Evolutionary conservation across 352 stramenopile species (phyloP).

Genomic region (Phytophthora kernoviae): DNA sequence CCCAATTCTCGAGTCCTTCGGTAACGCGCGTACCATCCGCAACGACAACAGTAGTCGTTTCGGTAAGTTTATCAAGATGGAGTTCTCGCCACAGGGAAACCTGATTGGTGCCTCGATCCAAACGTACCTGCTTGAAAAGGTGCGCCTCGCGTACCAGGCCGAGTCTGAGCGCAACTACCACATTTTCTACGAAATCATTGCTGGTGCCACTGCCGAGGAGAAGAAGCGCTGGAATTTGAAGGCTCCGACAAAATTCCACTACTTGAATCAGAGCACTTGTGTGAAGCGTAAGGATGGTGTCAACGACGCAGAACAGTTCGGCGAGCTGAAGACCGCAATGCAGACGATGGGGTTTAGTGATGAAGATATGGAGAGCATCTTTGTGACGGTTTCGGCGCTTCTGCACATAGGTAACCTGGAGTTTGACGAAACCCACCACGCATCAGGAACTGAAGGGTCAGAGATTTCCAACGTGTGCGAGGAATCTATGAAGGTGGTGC

Average conservation of each 20-base stretch:
- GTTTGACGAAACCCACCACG: conserved; percentile 76
- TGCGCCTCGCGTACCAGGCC: conserved; percentile 93
- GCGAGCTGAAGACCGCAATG: conserved; percentile 75
- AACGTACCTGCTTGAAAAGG: conserved; percentile 97
- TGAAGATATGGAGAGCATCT: conserved; percentile 92
- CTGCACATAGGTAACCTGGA: conserved; percentile 96
- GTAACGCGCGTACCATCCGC: conserved; percentile 96
- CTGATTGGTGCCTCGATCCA: conserved; percentile 93
- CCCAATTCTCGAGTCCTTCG: conserved; percentile 98
- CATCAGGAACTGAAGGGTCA: conserved; percentile 71
- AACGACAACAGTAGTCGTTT: conserved; percentile 98
- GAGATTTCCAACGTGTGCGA: conserved; percentile 55
- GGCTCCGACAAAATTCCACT: conserved; percentile 80
- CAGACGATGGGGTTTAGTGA: conserved; percentile 88
- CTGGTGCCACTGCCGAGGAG: conserved; percentile 61
- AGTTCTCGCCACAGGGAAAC: conserved; percentile 81
- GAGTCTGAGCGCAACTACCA: conserved; percentile 96
- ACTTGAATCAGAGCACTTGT: conserved; percentile 91
- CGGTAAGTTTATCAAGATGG: conserved; percentile 98
- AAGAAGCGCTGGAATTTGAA: conserved; percentile 71
- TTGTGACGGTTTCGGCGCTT: conserved; percentile 90
- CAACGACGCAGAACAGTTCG: conserved; percentile 90
- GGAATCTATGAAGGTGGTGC: conserved; percentile 79
- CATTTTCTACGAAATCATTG: conserved; percentile 96
- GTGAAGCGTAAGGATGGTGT: conserved; percentile 86